Evolutionary conservation across 1,139 yeast genomes (phyloP), one percentile per base, ranked within the genome.

Genomic region (Meyerozyma guilliermondii): DNA sequence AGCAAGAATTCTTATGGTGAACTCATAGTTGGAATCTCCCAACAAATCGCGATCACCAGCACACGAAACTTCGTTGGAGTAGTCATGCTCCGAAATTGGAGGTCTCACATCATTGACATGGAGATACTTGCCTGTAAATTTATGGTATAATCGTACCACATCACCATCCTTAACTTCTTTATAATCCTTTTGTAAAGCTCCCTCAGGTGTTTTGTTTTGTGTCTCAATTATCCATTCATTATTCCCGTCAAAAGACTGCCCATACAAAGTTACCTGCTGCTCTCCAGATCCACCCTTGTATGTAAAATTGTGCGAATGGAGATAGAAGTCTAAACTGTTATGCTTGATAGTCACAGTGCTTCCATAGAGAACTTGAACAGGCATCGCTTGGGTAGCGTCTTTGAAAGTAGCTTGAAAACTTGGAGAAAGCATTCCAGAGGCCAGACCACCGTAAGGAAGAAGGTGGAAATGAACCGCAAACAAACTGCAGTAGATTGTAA

Each of bases 51-150:
- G 51, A 47, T 77, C 76, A 7, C 87, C 87, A 38, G 79, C 66
- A 49, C 86, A 78, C 27, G 85, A 74, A 0, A 87, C 91, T 59
- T 86, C 92, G 48, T 68, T 75, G 51, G 87, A 81, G 56, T 87
- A 86, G 35, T 87, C 95, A 54, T 83, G 87, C 51, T 86, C 94
- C 2, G 89, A 77, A 23, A 86, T 72, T 5, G 95, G 95, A 0
- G 95, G 92, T 45, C 83, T 73, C 3, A 71, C 64, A 35, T 79
- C 76, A 46, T 68, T 76, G 5, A 83, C 82, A 42, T 79, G 78
- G 30, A 88, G 64, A 39, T 79, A 76, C 43, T 75, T 74, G 5
- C 82, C 78, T 0, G 95, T 82, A 3, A 53, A 50, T 42, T 72
- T 71, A 54, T 88, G 95, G 59, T 75, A 79, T 16, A 88, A 59